Percentiles rank a stretch among this genome's conserved stretches.
Conservation (phyloP, 768 basidiomycete genomes). For the Suillus sp. region DNA sequence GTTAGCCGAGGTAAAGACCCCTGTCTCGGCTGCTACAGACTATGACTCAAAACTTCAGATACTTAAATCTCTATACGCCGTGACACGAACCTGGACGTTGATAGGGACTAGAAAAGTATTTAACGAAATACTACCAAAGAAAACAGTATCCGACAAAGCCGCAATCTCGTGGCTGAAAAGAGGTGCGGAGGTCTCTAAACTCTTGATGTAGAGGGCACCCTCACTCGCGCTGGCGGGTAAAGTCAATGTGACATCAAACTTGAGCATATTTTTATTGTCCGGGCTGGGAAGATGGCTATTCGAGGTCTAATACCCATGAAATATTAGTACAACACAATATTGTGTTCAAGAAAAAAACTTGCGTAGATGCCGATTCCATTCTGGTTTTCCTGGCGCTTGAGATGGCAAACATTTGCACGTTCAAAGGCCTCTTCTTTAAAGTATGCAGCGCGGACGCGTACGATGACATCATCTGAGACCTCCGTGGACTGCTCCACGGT, state of each 20-base stretch:
- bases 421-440: conserved; percentile 23
- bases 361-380: conserved; percentile 44
- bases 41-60: conserved; percentile 18
- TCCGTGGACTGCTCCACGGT: conserved; percentile 21
- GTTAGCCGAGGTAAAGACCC: conserved; percentile 33
- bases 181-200: conserved; percentile 31
- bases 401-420: conserved; percentile 34
- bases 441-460: conserved; percentile 37
- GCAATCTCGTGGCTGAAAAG: conserved; percentile 33
- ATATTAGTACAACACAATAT: background rate
- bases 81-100: conserved; percentile 28
- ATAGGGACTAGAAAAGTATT: conserved; percentile 27
- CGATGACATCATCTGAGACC: conserved; percentile 18
- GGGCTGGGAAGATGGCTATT: background rate
- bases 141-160: conserved; percentile 30
- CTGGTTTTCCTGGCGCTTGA: conserved; percentile 28
- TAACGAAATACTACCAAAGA: conserved; percentile 30
- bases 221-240: conserved; percentile 28
- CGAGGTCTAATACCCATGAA: conserved; percentile 21
- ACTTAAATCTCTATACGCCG: background rate
- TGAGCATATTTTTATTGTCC: conserved; percentile 19
- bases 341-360: conserved; percentile 16
- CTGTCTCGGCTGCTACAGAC: conserved; percentile 33
- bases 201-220: conserved; percentile 26
- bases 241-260: conserved; percentile 32